phyloP scores from a whole-genome alignment of 768 basidiomycete genomes.

The Wakefieldia striispora region DNA sequence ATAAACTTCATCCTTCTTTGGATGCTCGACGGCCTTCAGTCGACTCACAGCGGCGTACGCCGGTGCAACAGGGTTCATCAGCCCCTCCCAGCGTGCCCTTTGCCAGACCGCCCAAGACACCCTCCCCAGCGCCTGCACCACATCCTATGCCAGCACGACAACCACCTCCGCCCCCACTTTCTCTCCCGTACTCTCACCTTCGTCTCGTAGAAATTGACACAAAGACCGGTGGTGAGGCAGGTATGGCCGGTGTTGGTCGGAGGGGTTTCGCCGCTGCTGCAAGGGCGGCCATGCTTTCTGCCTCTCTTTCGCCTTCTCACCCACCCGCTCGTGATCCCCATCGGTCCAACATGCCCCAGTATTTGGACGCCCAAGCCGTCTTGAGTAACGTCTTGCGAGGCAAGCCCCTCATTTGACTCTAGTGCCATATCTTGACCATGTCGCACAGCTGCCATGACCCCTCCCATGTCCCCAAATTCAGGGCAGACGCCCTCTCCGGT shows the following conservation, averaged over 20 bases:
- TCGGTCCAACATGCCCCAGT: slow-evolving; percentile 40
- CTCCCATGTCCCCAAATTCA: slow-evolving; percentile 36
- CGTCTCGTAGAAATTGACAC: slow-evolving; percentile 52
- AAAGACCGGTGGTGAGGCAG: slow-evolving; percentile 71
- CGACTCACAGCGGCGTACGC: slow-evolving; percentile 7
- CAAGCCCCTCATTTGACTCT: slow-evolving; percentile 12
- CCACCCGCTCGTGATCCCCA: slow-evolving; percentile 10
- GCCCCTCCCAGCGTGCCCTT: background rate
- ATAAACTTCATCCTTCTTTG: slow-evolving; percentile 13
- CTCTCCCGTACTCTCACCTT: slow-evolving; percentile 6
- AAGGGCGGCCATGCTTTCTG: slow-evolving; percentile 53
- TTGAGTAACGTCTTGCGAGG: slow-evolving; percentile 32
- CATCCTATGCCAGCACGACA: slow-evolving; percentile 16
- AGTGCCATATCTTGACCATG: slow-evolving; percentile 7
- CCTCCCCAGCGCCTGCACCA: slow-evolving; percentile 8
- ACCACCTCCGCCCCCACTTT: slow-evolving; percentile 15
- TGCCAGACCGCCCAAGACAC: slow-evolving; percentile 7
- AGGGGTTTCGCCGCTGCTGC: slow-evolving; percentile 78
- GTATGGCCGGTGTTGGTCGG: slow-evolving; percentile 90
- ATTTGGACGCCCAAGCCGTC: slow-evolving; percentile 45
- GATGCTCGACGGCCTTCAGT: slow-evolving; percentile 16
- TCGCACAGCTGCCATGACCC: slow-evolving; percentile 27
- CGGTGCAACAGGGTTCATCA: background rate
- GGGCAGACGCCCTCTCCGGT: slow-evolving; percentile 32
- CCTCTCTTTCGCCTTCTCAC: slow-evolving; percentile 16